phyloP scores from a whole-genome alignment of 2,329 filamentous ascomycete species.

The Pseudogymnoascus sp. region DNA sequence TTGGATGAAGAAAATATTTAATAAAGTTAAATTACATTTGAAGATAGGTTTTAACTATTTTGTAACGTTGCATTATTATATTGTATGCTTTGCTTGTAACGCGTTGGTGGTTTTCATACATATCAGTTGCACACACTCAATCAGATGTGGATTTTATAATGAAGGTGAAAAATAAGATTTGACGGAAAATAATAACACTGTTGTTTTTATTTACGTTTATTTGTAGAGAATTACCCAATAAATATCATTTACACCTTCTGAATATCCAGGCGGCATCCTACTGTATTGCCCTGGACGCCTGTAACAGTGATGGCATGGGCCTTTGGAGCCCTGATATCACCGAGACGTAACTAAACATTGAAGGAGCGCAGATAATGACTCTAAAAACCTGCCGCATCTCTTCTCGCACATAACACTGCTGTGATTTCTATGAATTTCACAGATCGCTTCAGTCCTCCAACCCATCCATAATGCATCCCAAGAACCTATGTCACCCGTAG shows the following conservation, averaged over 20 bases:
- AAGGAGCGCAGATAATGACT: neutral
- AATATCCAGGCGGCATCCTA: neutral
- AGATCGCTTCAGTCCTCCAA: neutral
- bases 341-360: neutral
- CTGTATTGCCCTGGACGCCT: neutral
- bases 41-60: neutral
- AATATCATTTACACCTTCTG: neutral
- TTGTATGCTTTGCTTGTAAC: too few species aligned
- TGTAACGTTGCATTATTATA: neutral
- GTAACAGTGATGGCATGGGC: neutral
- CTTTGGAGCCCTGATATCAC: neutral
- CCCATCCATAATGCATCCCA: neutral
- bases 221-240: neutral
- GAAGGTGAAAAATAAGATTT: neutral
- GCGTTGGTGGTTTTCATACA: neutral
- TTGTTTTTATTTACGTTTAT: neutral
- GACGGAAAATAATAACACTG: neutral
- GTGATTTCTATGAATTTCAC: neutral
- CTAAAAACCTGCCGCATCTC: neutral
- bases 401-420: neutral
- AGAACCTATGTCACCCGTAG: neutral
- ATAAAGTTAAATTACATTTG: neutral
- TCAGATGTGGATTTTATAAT: neutral
- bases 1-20: neutral
- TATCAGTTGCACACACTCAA: neutral